phyloP scores from a whole-genome alignment of 2,329 filamentous ascomycete species.

The Alternaria viburni region DNA sequence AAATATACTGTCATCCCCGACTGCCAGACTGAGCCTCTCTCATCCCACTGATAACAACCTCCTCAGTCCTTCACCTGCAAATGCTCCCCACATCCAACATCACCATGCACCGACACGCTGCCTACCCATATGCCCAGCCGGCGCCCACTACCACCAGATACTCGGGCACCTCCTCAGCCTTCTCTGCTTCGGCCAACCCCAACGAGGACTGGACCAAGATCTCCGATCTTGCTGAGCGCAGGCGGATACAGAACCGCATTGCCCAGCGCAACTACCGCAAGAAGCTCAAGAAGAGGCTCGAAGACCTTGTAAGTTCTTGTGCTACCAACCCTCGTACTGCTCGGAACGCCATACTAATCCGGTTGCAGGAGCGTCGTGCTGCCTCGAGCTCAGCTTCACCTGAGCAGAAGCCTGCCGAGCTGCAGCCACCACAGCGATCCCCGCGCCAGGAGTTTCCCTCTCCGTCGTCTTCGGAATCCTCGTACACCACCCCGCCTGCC shows the following conservation, averaged over 20 bases:
- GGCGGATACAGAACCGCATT: conserved; percentile 96
- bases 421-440: conserved; percentile 50
- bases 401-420: conserved; percentile 63
- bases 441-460: conserved; percentile 47
- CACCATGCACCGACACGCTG: conserved; percentile 54
- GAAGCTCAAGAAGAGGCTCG: conserved; percentile 88
- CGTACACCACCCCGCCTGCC: conserved; percentile 60
- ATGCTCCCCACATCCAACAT: conserved; percentile 28
- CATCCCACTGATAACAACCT: conserved; percentile 21
- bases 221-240: conserved; percentile 90
- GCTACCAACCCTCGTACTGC: conserved; percentile 11
- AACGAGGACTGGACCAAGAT: conserved; percentile 99
- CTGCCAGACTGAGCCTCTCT: conserved; percentile 32
- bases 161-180: conserved; percentile 88
- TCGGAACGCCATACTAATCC: conserved; percentile 25
- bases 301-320: conserved; percentile 65
- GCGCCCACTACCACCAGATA: conserved; percentile 61
- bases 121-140: conserved; percentile 52
- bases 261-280: conserved; percentile 97
- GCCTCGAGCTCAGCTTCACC: conserved; percentile 67
- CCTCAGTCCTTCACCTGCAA: conserved; percentile 20
- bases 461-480: conserved; percentile 46
- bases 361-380: conserved; percentile 69
- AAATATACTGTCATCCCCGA: conserved; percentile 39
- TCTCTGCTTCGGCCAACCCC: conserved; percentile 90